Conservation (phyloP, 2,329 filamentous ascomycete species). For the Zasmidium cellare region DNA sequence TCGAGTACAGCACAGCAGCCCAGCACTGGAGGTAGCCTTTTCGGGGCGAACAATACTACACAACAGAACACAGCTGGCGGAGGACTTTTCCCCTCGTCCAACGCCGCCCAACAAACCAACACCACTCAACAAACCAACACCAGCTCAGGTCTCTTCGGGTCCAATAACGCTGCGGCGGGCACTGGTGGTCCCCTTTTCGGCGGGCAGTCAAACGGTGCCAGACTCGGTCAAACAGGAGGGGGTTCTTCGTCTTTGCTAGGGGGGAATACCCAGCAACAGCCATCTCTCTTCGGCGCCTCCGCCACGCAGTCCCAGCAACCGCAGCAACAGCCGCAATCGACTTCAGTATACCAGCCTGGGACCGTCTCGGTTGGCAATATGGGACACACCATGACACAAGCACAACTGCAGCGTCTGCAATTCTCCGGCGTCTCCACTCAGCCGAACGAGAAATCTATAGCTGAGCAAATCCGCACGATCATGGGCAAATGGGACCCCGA, state of each 20-base stretch:
- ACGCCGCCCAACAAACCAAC: slow-evolving; percentile 6
- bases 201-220: too few relatives aligned
- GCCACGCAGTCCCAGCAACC: slow-evolving; percentile 30
- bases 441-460: slow-evolving; percentile 66
- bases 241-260: slow-evolving; percentile 18
- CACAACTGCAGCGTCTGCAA: slow-evolving; percentile 28
- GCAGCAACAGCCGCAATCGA: slow-evolving; percentile 23
- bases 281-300: slow-evolving; percentile 20
- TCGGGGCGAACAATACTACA: slow-evolving; percentile 10
- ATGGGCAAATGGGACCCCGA: slow-evolving; percentile 73
- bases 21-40: slow-evolving; percentile 13
- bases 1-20: slow-evolving; percentile 4
- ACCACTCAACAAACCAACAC: slow-evolving; percentile 8
- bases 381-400: slow-evolving; percentile 25
- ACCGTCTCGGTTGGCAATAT: slow-evolving; percentile 22
- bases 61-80: slow-evolving; percentile 28
- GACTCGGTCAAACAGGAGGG: too few relatives aligned
- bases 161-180: not conserved
- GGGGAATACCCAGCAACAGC: slow-evolving; percentile 5
- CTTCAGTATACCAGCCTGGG: slow-evolving; percentile 20
- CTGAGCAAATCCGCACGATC: slow-evolving; percentile 71
- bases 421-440: slow-evolving; percentile 23
- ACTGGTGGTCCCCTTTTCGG: not conserved
- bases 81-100: slow-evolving; percentile 36
- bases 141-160: slow-evolving; percentile 10